These are phyloP conservation scores for Serendipita sp. DNA, from an alignment of 768 basidiomycete genomes.

Conservation along the genomic window DNA sequence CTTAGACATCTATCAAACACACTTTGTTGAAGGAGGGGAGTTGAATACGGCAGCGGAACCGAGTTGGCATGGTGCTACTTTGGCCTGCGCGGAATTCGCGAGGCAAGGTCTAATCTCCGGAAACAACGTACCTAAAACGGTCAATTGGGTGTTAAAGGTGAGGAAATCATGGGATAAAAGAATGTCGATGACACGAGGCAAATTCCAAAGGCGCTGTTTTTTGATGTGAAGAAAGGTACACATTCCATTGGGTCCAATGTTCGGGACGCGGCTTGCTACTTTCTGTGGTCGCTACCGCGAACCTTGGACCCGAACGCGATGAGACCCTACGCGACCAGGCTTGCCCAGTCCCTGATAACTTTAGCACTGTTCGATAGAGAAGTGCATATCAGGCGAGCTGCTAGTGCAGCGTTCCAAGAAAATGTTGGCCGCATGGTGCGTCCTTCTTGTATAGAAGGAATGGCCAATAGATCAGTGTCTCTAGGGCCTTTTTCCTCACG, in stretches of 20 bases:
- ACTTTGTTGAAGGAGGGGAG: conserved; percentile 50
- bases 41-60: conserved; percentile 63
- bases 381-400: conserved; percentile 83
- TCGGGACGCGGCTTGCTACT: conserved; percentile 87
- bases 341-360: conserved; percentile 58
- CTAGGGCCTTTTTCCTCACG: conserved; percentile 80
- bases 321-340: conserved; percentile 38
- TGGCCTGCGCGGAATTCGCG: conserved; percentile 86
- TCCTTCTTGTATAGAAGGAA: background rate
- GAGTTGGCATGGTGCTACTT: conserved; percentile 88
- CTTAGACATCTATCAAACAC: conserved; percentile 58
- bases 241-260: conserved; percentile 92
- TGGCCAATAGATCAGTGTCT: conserved; percentile 9
- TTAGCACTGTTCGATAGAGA: conserved; percentile 86
- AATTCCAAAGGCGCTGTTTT: conserved; percentile 56
- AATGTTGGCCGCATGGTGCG: conserved; percentile 84
- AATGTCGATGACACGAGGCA: background rate
- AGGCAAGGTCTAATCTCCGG: conserved; percentile 55
- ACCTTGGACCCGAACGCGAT: conserved; percentile 45
- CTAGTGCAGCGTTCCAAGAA: conserved; percentile 96
- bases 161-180: conserved; percentile 9
- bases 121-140: conserved; percentile 39
- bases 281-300: conserved; percentile 85
- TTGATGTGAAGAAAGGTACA: conserved; percentile 80
- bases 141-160: conserved; percentile 74